Conservation (phyloP, 106 monocot genomes). For the Phalaenopsis aphrodite region DNA sequence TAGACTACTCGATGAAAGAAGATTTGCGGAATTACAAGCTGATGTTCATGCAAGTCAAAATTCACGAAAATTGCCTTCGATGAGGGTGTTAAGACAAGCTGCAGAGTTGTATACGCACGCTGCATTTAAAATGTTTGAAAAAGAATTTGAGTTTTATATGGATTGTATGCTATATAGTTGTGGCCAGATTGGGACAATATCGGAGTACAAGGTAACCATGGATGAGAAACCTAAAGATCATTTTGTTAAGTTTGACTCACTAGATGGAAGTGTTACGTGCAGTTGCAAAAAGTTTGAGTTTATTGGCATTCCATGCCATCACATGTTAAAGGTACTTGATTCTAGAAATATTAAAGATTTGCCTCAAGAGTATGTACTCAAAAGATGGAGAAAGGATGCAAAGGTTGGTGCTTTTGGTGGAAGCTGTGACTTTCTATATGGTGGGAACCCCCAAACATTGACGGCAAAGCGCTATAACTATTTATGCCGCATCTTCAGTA, state of each 20-base stretch:
- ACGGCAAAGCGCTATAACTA: constrained; percentile 32
- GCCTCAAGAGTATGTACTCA: constrained; percentile 47
- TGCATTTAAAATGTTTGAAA: constrained; percentile 65
- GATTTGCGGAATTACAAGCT: constrained; percentile 39
- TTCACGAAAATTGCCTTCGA: constrained; percentile 39
- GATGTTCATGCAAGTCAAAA: constrained; percentile 42
- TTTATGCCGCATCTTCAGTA: constrained; percentile 49
- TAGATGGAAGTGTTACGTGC: constrained; percentile 34
- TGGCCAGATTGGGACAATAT: constrained; percentile 36
- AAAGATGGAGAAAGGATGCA: constrained; percentile 70
- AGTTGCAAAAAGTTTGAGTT: constrained; percentile 67
- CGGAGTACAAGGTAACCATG: constrained; percentile 41
- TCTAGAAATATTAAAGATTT: constrained; percentile 66
- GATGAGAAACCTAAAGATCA: constrained; percentile 40
- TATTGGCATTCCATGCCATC: constrained; percentile 59
- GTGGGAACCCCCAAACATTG: constrained; percentile 31
- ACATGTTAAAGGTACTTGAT: constrained; percentile 68
- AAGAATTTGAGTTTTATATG: constrained; percentile 66
- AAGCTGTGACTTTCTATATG: constrained; percentile 12
- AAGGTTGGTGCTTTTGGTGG: constrained; percentile 26
- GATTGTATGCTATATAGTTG: constrained; percentile 48
- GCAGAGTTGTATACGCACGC: constrained; percentile 45
- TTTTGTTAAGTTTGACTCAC: constrained; percentile 52
- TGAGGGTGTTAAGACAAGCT: constrained; percentile 66
- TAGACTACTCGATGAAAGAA: constrained; percentile 34